phyloP scores from a whole-genome alignment of 192 early-diverging fungal species.

The Dissophora ornata region DNA sequence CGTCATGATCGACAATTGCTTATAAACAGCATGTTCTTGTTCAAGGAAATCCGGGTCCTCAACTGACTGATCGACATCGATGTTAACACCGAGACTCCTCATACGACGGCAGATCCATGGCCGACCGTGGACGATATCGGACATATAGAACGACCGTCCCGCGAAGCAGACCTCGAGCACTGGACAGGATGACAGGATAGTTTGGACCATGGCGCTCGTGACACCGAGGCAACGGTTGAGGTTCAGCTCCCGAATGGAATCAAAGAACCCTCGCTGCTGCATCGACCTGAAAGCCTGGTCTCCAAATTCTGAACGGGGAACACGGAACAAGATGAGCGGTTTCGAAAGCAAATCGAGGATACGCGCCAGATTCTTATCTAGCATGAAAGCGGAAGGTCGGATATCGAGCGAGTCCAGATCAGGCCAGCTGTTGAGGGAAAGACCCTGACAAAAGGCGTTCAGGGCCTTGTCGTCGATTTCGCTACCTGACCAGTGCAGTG shows the following conservation, averaged over 20 bases:
- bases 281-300: not conserved
- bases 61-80: not conserved
- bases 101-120: not conserved
- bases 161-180: not conserved
- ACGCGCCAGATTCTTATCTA: not conserved
- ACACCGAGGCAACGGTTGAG: not conserved
- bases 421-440: not conserved
- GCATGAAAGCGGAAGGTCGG: not conserved
- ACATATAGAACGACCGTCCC: not conserved
- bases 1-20: not conserved
- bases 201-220: not conserved
- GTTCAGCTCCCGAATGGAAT: not conserved
- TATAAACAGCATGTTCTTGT: not conserved
- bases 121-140: not conserved
- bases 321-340: not conserved
- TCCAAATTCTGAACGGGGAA: not conserved
- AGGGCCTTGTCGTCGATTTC: not conserved
- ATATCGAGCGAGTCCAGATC: not conserved
- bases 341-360: not conserved
- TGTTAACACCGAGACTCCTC: not conserved
- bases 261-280: not conserved
- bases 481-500: not conserved
- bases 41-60: not conserved
- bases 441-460: not conserved
- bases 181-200: slow-evolving; percentile 1